phyloP scores from a whole-genome alignment of 257 asterid genomes.

The Mitragyna speciosa region DNA sequence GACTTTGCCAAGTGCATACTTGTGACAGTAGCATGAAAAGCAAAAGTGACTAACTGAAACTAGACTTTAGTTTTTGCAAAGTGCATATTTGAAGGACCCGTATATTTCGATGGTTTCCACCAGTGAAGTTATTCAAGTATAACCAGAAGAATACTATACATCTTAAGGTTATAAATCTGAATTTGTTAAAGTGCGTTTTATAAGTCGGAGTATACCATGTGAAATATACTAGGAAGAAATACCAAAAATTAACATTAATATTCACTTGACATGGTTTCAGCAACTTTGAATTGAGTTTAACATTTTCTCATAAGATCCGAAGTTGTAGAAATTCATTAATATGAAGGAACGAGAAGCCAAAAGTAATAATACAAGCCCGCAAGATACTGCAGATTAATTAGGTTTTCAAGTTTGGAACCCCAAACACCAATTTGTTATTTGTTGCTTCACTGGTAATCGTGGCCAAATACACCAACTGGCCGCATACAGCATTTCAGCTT shows the following conservation, averaged over 20 bases:
- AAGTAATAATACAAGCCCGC: not conserved
- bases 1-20: too few relatives aligned
- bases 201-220: too few relatives aligned
- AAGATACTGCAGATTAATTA: not conserved
- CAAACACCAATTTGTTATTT: too few relatives aligned
- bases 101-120: not conserved
- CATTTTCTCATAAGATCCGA: not conserved
- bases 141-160: not conserved
- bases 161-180: not conserved
- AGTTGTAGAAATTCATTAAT: too few relatives aligned
- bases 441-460: too few relatives aligned
- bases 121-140: not conserved
- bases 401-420: not conserved
- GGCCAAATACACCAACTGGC: not conserved
- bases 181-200: too few relatives aligned
- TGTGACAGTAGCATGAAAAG: not conserved
- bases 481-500: not conserved
- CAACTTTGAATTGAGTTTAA: too few relatives aligned
- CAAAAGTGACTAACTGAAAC: not conserved
- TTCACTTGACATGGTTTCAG: not conserved
- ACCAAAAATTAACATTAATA: not conserved
- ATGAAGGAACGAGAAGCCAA: not conserved
- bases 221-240: too few relatives aligned
- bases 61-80: not conserved
- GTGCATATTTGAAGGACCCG: not conserved